Evolutionary conservation across 768 basidiomycete species (phyloP).

Genomic region (Pulveroboletus sp.): DNA sequence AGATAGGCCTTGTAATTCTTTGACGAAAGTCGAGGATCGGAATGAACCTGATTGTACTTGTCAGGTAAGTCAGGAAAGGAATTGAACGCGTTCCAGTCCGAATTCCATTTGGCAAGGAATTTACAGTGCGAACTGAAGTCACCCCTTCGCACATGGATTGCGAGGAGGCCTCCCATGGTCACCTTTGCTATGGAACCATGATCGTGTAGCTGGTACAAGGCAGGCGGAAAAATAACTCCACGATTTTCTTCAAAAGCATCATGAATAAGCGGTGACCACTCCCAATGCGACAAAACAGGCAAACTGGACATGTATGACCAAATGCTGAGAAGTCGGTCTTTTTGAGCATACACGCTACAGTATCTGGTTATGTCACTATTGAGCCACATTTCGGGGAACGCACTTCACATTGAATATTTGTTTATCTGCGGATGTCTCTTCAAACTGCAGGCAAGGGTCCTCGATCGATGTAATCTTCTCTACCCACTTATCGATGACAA

Average conservation of each 20-base stretch:
- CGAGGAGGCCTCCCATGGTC: slow-evolving; percentile 36
- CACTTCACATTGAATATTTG: slow-evolving; percentile 17
- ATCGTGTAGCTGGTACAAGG: slow-evolving; percentile 5
- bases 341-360: slow-evolving; percentile 30
- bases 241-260: slow-evolving; percentile 24
- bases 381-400: not conserved
- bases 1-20: slow-evolving; percentile 29
- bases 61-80: slow-evolving; percentile 40
- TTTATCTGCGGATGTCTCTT: slow-evolving; percentile 15
- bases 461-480: slow-evolving; percentile 31
- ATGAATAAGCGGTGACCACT: slow-evolving; percentile 34
- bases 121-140: slow-evolving; percentile 46
- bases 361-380: not conserved
- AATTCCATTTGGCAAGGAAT: slow-evolving; percentile 30
- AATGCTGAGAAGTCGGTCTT: slow-evolving; percentile 29
- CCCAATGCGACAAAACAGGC: slow-evolving; percentile 33
- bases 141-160: slow-evolving; percentile 49
- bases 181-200: slow-evolving; percentile 4
- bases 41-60: slow-evolving; percentile 29
- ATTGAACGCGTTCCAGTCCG: slow-evolving; percentile 45
- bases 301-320: slow-evolving; percentile 33
- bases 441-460: slow-evolving; percentile 39
- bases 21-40: slow-evolving; percentile 21
- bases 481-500: slow-evolving; percentile 35
- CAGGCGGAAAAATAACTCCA: slow-evolving; percentile 17